Base-by-base conservation (phyloP, 805 yeast genomes). In the Candida taoyuanica region DNA sequence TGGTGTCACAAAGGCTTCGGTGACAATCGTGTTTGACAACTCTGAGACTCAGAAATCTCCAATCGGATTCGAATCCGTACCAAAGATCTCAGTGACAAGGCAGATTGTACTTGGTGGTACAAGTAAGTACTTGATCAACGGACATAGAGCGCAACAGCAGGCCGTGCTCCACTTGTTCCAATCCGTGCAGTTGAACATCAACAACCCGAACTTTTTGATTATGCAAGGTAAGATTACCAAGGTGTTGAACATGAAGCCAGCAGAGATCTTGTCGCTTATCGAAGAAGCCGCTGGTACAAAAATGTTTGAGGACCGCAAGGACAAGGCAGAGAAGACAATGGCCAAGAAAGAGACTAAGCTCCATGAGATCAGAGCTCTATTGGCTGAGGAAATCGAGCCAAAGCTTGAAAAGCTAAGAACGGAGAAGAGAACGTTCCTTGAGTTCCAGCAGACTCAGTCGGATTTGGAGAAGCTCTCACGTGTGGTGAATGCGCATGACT, bases 211-310 rank as follows among this genome's bases (percentile, higher is more conserved):
- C 59, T 93, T 93, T 63, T 71, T 93, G 51, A 93, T 93, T 55
- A 93, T 94, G 98, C 99, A 93, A 64, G 99, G 99, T 43, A 86
- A 88, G 58, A 93, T 94, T 64, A 94, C 98, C 24, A 91, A 93
- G 60, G 97, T 93, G 47, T 71, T 93, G 53, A 93, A 93, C 60
- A 93, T 93, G 98, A 87, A 85, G 52, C 95, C 98, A 1, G 67
- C 77, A 2, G 98, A 93, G 60, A 85, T 91, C 29, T 63, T 93
- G 46, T 81, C 96, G 5, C 70, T 93, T 49, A 87, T 93, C 38
- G 98, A 93, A 62, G 99, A 93, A 63, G 98, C 98, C 0, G 96
- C 98, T 0, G 98, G 99, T 5, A 93, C 98, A 0, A 78, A 91
- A 47, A 85, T 91, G 72, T 93, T 86, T 56, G 98, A 93, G 60